phyloP scores from a whole-genome alignment of 495 filamentous ascomycete genomes.

The Jackrogersella multiformis region DNA sequence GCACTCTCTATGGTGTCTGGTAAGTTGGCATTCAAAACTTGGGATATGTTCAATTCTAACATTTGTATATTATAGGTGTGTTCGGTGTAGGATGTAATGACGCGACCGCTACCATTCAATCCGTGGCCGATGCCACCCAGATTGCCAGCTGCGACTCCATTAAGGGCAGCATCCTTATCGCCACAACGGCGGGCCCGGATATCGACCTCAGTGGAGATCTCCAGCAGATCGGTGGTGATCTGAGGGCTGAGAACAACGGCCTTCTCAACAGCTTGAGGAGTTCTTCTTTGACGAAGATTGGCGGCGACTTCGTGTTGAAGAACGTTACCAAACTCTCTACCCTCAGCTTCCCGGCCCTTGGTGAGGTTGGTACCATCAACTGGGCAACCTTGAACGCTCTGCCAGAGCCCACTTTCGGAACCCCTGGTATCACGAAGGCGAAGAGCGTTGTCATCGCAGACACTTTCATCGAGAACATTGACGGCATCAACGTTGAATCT shows the following conservation, averaged over 20 bases:
- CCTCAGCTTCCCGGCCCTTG: slow-evolving; percentile 71
- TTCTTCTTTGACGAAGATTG: slow-evolving; percentile 56
- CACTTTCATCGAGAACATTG: slow-evolving; percentile 76
- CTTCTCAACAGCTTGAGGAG: slow-evolving; percentile 66
- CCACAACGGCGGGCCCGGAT: slow-evolving; percentile 56
- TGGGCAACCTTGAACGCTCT: slow-evolving; percentile 80
- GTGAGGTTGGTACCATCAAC: slow-evolving; percentile 67
- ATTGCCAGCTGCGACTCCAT: slow-evolving; percentile 73
- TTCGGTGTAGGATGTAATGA: slow-evolving; percentile 55
- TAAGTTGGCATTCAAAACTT: slow-evolving; percentile 53
- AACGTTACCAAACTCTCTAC: slow-evolving; percentile 71
- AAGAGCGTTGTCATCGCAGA: slow-evolving; percentile 77
- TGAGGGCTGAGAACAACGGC: slow-evolving; percentile 68
- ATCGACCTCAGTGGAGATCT: slow-evolving; percentile 66
- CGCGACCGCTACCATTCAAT: slow-evolving; percentile 67
- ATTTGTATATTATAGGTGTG: neutral
- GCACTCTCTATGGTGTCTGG: slow-evolving; percentile 69
- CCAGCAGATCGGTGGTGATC: slow-evolving; percentile 70
- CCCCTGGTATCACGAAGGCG: slow-evolving; percentile 68
- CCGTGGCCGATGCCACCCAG: slow-evolving; percentile 74
- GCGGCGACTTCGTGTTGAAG: slow-evolving; percentile 71
- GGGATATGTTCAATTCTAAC: neutral
- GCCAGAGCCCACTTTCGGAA: slow-evolving; percentile 70
- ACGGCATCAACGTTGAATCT: slow-evolving; percentile 77
- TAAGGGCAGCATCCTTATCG: slow-evolving; percentile 75